Conservation (phyloP, 208 protist genomes). For the Angomonas ambiguus region DNA sequence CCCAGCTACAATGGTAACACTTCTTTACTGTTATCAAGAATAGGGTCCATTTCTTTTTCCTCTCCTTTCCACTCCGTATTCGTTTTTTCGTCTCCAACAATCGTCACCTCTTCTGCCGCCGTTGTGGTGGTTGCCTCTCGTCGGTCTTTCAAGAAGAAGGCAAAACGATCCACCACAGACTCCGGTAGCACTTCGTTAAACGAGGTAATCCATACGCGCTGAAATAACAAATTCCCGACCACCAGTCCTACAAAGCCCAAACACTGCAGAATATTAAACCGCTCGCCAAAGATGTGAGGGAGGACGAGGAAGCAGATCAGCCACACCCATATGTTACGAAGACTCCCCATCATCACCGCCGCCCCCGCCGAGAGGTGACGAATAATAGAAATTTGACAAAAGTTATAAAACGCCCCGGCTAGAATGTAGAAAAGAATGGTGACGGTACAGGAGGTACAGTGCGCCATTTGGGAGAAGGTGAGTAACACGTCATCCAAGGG, state of each 20-base stretch:
- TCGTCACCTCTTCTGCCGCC: too few relatives aligned
- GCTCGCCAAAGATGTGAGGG: constrained; percentile 56
- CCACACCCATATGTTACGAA: constrained; percentile 73
- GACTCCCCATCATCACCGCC: constrained; percentile 64
- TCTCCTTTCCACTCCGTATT: too few relatives aligned
- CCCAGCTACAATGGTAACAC: too few relatives aligned
- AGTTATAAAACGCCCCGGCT: constrained; percentile 61
- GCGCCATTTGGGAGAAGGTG: constrained; percentile 49
- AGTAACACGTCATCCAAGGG: constrained; percentile 67
- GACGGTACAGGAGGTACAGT: constrained; percentile 31
- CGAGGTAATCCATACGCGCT: constrained; percentile 34
- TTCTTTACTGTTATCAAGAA: neutral
- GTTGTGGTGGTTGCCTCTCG: too few relatives aligned
- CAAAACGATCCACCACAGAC: constrained; percentile 18
- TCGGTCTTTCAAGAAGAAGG: neutral
- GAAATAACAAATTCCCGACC: constrained; percentile 64
- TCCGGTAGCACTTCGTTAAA: constrained; percentile 43
- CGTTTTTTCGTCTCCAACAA: neutral
- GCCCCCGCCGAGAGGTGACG: constrained; percentile 66
- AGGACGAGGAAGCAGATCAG: constrained; percentile 42
- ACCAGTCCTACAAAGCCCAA: constrained; percentile 56
- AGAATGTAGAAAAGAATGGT: constrained; percentile 43
- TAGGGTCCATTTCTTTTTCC: neutral
- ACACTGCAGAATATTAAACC: constrained; percentile 61
- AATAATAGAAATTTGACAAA: constrained; percentile 56